Evolutionary conservation across 257 asterid species (phyloP).

Genomic region (Petunia axillaris): DNA sequence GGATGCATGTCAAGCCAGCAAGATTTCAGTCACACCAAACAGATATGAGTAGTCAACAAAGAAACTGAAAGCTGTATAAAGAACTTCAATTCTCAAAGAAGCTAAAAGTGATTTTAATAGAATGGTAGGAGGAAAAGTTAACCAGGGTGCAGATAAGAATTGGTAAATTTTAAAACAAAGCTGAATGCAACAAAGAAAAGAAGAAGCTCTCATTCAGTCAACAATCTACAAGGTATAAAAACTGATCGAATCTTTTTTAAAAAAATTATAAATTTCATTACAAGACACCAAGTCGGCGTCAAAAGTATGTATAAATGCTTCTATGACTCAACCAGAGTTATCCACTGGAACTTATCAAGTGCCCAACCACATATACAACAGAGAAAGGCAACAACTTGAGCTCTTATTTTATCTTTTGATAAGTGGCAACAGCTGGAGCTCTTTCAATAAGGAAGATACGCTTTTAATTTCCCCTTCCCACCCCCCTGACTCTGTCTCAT

Average conservation of each 20-base stretch:
- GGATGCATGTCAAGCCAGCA: slow-evolving; percentile 14
- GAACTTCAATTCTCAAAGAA: slow-evolving; percentile 9
- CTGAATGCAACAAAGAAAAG: background rate
- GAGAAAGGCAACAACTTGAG: slow-evolving; percentile 17
- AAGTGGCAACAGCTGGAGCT: slow-evolving; percentile 5
- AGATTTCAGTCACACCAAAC: slow-evolving; percentile 19
- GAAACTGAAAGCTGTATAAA: slow-evolving; percentile 10
- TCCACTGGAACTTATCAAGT: slow-evolving; percentile 14
- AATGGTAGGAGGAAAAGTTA: background rate
- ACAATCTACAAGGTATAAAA: background rate
- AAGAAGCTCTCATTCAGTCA: slow-evolving; percentile 10
- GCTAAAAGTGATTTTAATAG: background rate
- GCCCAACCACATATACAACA: background rate
- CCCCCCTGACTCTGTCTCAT: background rate
- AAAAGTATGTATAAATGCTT: background rate
- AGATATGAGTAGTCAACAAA: background rate
- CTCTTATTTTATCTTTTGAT: background rate
- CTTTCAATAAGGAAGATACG: background rate
- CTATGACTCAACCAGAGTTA: background rate
- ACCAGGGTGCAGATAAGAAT: slow-evolving; percentile 13
- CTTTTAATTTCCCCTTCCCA: background rate
- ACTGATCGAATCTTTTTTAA: background rate
- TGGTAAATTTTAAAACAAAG: background rate
- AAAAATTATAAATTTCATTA: background rate
- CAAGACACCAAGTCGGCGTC: background rate